Percentiles rank a stretch among this genome's conserved stretches.
Conservation (phyloP, 2,329 filamentous ascomycete species). For the Ustulina deusta region DNA sequence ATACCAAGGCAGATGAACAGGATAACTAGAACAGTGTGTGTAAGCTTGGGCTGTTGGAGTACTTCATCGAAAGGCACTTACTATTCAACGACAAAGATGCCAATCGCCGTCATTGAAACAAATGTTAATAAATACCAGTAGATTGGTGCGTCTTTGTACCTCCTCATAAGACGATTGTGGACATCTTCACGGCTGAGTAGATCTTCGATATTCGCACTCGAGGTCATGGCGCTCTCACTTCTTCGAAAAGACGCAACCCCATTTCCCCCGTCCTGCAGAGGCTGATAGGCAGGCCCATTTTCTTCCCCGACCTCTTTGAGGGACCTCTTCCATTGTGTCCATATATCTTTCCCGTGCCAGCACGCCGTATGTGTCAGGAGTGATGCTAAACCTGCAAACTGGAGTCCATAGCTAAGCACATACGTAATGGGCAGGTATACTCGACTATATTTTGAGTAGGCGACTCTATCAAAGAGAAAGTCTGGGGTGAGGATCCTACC, state of each 20-base stretch:
- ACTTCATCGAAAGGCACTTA: constrained; percentile 57
- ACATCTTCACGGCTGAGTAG: constrained; percentile 81
- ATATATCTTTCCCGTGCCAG: constrained; percentile 88
- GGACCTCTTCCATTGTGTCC: constrained; percentile 78
- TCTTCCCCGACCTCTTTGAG: constrained; percentile 71
- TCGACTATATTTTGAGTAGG: constrained; percentile 83
- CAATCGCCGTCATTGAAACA: constrained; percentile 79
- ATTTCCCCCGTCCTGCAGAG: constrained; percentile 53
- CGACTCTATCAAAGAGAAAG: constrained; percentile 80
- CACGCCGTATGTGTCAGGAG: constrained; percentile 83
- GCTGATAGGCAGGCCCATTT: constrained; percentile 64
- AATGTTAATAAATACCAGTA: constrained; percentile 85
- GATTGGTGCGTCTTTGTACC: constrained; percentile 84
- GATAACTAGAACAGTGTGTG: constrained; percentile 67
- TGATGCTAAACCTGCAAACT: constrained; percentile 85
- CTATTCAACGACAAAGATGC: constrained; percentile 88
- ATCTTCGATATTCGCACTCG: constrained; percentile 60
- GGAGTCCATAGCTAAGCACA: constrained; percentile 85
- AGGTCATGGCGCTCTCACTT: constrained; percentile 43
- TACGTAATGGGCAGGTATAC: constrained; percentile 91
- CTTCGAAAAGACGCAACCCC: constrained; percentile 43
- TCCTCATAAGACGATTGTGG: constrained; percentile 84
- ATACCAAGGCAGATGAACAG: constrained; percentile 87
- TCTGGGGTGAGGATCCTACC: constrained; percentile 81
- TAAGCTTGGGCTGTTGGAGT: constrained; percentile 22